Conservation (phyloP, 177 flowering plant genomes). For the Telopea speciosissima region DNA sequence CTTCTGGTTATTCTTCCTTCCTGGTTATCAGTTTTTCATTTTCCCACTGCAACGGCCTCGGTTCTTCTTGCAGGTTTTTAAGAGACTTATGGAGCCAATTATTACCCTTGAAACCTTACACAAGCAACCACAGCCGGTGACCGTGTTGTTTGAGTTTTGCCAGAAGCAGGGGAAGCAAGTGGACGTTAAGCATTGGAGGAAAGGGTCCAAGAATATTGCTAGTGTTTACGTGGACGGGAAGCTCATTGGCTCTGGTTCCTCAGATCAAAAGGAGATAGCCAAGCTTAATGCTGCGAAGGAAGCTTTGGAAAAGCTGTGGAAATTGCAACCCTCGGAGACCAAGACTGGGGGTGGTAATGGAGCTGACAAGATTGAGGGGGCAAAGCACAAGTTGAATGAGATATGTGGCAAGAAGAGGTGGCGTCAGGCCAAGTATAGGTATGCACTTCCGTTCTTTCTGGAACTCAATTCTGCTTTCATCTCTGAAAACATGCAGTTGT, state of each 20-base stretch:
- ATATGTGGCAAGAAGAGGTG: constrained; percentile 58
- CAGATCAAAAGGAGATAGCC: constrained; percentile 58
- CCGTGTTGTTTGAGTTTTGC: constrained; percentile 51
- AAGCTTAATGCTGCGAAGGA: constrained; percentile 62
- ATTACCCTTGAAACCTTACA: constrained; percentile 43
- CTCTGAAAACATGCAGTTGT: no score
- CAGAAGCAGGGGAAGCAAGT: constrained; percentile 67
- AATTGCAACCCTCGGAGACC: not conserved
- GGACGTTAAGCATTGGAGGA: constrained; percentile 39
- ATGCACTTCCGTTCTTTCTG: constrained; percentile 1
- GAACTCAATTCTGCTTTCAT: no score
- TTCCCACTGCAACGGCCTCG: not conserved
- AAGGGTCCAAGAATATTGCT: constrained; percentile 31
- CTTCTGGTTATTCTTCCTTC: not conserved
- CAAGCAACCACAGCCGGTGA: constrained; percentile 68
- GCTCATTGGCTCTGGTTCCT: constrained; percentile 41
- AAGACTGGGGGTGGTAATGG: constrained; percentile 13
- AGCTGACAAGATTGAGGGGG: constrained; percentile 38
- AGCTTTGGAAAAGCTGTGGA: constrained; percentile 38
- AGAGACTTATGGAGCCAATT: constrained; percentile 61
- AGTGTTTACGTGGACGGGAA: constrained; percentile 52
- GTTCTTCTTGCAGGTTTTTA: constrained; percentile 39
- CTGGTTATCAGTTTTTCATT: not conserved
- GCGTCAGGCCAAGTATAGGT: constrained; percentile 65
- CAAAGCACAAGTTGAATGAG: constrained; percentile 66